Evolutionary conservation across 768 basidiomycete species (phyloP).

Genomic region (Strobilomyces confusus): DNA sequence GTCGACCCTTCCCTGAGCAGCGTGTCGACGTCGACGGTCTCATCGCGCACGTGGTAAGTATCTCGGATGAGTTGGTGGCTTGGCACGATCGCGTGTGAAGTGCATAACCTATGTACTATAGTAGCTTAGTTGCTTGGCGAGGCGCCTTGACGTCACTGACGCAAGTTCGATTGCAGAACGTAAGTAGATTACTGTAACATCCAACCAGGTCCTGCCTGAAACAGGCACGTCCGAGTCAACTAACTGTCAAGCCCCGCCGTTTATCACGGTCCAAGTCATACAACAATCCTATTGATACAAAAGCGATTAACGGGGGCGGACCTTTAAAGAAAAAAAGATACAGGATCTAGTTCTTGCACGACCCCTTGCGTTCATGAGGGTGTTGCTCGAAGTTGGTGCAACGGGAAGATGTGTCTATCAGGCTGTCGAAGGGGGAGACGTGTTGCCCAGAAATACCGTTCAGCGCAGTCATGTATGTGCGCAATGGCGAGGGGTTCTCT

Average conservation of each 20-base stretch:
- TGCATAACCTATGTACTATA: no score
- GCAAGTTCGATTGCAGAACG: no score
- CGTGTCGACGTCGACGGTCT: no score
- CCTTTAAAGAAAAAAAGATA: background rate
- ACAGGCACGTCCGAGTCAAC: background rate
- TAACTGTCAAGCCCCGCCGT: background rate
- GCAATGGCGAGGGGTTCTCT: conserved; percentile 12
- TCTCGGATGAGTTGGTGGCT: no score
- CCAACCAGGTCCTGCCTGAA: no score
- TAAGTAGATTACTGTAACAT: no score
- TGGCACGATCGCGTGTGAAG: no score
- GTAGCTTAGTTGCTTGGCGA: no score
- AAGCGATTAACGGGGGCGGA: background rate
- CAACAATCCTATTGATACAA: conserved; percentile 5
- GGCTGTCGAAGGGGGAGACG: conserved; percentile 64
- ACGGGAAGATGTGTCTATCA: conserved; percentile 42
- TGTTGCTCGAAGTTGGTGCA: conserved; percentile 63
- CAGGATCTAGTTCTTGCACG: conserved; percentile 46
- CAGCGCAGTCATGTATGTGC: conserved; percentile 26
- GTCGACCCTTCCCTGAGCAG: no score
- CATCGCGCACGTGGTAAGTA: no score
- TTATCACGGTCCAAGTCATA: background rate
- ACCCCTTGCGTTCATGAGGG: conserved; percentile 59
- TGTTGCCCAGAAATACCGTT: conserved; percentile 37
- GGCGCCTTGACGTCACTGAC: no score